Base-by-base conservation (phyloP, 2,329 filamentous ascomycete species). In the Thermomyces lanuginosus region DNA sequence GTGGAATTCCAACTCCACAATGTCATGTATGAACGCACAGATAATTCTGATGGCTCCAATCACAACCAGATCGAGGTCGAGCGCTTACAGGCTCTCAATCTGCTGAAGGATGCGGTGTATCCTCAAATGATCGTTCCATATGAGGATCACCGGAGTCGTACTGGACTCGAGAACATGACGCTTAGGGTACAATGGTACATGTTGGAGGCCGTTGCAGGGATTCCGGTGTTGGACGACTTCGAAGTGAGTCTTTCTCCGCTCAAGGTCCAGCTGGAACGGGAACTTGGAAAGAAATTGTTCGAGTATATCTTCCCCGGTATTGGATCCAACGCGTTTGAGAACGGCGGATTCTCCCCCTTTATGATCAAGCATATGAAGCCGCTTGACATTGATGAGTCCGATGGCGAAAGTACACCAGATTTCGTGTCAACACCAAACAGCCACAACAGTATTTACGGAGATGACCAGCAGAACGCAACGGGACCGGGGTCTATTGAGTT, bases 31-130 rank as follows among this genome's bases (percentile, higher is more conserved):
- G 83, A 93, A 51, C 77, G 91, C 15, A 93, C 84, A 0, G 89
- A 98, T 56, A 93, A 95, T 46, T 83, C 78, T 13, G 89, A 99
- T 48, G 91, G 89, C 2, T 98, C 89, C 1, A 92, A 98, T 48
- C 75, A 82, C 57, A 98, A 98, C 47, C 62, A 80, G 21, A 71
- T 98, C 45, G 79, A 91, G 37, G 77, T 98, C 34, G 81, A 82
- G 36, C 78, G 77, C 38, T 73, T 98, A 26, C 70, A 82, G 16
- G 89, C 91, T 1, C 67, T 92, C 39, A 99, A 98, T 48, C 63
- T 95, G 14, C 64, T 98, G 4, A 76, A 77, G 0, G 76, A 93
- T 48, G 86, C 89, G 1, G 74, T 89, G 11, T 99, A 98, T 46
- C 89, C 89, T 0, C 78, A 92, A 48, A 95, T 99, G 66, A 82